Evolutionary conservation across 441 rosid species (phyloP).

Genomic region (Bruguiera hainesii): DNA sequence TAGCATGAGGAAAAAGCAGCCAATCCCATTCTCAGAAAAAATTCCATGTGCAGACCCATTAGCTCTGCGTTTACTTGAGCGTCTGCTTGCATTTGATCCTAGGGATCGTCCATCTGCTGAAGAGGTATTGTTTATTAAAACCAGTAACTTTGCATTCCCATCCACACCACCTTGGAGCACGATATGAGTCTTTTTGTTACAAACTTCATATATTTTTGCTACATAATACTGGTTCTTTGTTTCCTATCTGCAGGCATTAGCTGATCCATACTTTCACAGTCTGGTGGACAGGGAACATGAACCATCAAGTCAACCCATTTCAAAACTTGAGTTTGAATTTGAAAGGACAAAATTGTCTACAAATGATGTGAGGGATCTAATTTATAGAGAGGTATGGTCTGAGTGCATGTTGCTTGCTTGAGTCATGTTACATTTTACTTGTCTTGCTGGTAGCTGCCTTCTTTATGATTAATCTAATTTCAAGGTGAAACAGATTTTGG

Average conservation of each 20-base stretch:
- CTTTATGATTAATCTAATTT: slow-evolving; percentile 20
- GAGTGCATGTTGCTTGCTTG: slow-evolving; percentile 1
- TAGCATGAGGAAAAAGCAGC: slow-evolving; percentile 69
- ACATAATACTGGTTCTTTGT: slow-evolving; percentile 14
- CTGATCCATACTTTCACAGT: slow-evolving; percentile 80
- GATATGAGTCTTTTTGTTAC: not conserved
- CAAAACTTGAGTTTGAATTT: slow-evolving; percentile 90
- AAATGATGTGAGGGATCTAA: slow-evolving; percentile 87
- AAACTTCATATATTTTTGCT: not conserved
- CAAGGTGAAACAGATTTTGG: slow-evolving; percentile 65
- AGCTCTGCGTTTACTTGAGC: slow-evolving; percentile 75
- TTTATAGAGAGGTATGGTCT: slow-evolving; percentile 78
- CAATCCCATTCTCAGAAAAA: slow-evolving; percentile 69
- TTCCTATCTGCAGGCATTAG: slow-evolving; percentile 60
- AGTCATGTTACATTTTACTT: slow-evolving; percentile 8
- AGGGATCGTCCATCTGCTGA: slow-evolving; percentile 91
- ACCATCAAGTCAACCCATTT: slow-evolving; percentile 79
- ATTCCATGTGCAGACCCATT: slow-evolving; percentile 73
- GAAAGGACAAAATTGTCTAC: slow-evolving; percentile 76
- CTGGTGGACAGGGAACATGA: slow-evolving; percentile 68
- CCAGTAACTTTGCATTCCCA: slow-evolving; percentile 7
- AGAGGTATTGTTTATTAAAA: slow-evolving; percentile 50
- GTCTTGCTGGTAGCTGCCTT: slow-evolving; percentile 3
- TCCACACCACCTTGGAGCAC: not conserved
- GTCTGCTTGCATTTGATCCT: slow-evolving; percentile 90